phyloP scores from a whole-genome alignment of 345 rosid genomes.

The Corymbia maculata region DNA sequence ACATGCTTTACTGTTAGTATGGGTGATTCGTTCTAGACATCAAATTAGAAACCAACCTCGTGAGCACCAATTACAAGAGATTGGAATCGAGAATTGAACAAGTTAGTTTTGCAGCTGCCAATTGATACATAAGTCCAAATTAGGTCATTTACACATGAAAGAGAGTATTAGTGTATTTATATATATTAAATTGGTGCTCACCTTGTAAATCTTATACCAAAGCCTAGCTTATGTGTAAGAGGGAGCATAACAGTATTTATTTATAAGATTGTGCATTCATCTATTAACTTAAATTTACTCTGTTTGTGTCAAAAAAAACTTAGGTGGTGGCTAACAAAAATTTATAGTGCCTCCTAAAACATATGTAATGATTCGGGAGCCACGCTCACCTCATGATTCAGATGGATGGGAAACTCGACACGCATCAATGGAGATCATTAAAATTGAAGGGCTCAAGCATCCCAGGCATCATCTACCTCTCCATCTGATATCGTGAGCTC shows the following conservation, averaged over 20 bases:
- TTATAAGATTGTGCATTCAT: neutral
- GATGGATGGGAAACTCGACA: neutral
- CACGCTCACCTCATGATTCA: neutral
- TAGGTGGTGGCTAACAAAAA: rapidly evolving
- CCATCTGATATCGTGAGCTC: neutral
- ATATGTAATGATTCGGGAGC: neutral
- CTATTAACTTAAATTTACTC: neutral
- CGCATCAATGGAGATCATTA: neutral
- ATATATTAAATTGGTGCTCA: neutral
- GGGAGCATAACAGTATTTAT: neutral
- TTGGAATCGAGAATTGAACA: neutral
- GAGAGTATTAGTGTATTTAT: neutral
- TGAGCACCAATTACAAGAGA: neutral
- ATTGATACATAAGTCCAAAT: neutral
- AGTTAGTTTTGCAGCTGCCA: neutral
- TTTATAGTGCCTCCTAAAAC: neutral
- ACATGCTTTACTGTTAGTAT: neutral
- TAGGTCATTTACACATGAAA: neutral
- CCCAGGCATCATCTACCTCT: neutral
- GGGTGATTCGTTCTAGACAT: neutral
- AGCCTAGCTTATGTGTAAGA: neutral
- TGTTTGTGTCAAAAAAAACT: no score
- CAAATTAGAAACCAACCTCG: neutral
- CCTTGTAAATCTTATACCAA: neutral
- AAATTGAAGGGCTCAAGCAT: neutral